Evolutionary conservation across 352 stramenopile genomes (phyloP).

Genomic region (Globisporangium iwayamae): DNA sequence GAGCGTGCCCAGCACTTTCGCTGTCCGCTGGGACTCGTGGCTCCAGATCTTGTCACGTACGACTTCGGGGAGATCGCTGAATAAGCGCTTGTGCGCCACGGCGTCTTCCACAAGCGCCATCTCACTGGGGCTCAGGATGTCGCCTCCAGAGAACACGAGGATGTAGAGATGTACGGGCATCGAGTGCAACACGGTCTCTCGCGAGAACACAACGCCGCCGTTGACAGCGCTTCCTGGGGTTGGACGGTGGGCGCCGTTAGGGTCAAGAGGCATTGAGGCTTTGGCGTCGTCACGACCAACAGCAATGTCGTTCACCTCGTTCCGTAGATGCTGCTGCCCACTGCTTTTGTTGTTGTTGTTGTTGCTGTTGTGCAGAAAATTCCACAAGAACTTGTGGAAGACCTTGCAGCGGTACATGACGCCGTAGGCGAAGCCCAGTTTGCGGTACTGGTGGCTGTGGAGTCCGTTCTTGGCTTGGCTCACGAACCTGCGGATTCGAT

Average conservation of each 20-base stretch:
- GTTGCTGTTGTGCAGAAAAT: conserved; percentile 47
- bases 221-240: not conserved
- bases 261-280: not conserved
- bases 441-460: conserved; percentile 67
- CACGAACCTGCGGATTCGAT: conserved; percentile 65
- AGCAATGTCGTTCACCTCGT: conserved; percentile 38
- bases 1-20: conserved; percentile 70
- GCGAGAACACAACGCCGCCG: conserved; percentile 67
- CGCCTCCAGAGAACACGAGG: conserved; percentile 67
- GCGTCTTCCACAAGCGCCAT: conserved; percentile 53
- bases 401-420: conserved; percentile 83
- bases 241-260: not conserved
- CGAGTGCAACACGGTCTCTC: conserved; percentile 65
- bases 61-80: conserved; percentile 36
- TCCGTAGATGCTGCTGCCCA: conserved; percentile 24
- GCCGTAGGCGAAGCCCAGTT: conserved; percentile 74
- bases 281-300: conserved; percentile 28
- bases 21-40: conserved; percentile 63
- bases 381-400: conserved; percentile 75
- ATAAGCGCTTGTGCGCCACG: conserved; percentile 37
- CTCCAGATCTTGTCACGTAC: conserved; percentile 66
- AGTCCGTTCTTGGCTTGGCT: conserved; percentile 50
- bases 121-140: conserved; percentile 49
- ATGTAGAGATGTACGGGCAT: conserved; percentile 84
- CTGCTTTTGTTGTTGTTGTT: conserved; percentile 14